phyloP scores from a whole-genome alignment of 257 asterid genomes.

The Nicotiana otophora region DNA sequence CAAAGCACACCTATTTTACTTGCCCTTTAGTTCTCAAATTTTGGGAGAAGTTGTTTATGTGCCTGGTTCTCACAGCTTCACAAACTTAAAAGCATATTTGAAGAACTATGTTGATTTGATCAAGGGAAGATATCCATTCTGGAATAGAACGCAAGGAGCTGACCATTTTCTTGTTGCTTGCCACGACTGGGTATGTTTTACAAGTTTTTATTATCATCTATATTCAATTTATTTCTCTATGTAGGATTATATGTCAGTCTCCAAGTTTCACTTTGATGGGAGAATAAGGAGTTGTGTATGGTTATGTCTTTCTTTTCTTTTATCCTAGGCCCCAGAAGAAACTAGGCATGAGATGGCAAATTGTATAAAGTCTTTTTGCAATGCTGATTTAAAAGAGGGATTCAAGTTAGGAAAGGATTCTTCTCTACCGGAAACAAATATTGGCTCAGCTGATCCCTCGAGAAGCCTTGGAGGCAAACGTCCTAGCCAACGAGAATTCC shows the following conservation, averaged over 20 bases:
- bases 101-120: conserved; percentile 45
- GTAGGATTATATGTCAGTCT: neutral
- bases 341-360: conserved; percentile 51
- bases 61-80: conserved; percentile 51
- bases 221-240: neutral
- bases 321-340: conserved; percentile 65
- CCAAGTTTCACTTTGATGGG: neutral
- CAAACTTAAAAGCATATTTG: conserved; percentile 40
- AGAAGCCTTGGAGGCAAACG: conserved; percentile 44
- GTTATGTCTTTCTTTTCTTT: neutral
- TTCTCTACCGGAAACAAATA: conserved; percentile 56
- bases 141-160: conserved; percentile 61
- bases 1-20: conserved; percentile 61
- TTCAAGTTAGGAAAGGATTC: conserved; percentile 55
- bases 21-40: conserved; percentile 62
- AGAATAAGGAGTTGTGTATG: neutral
- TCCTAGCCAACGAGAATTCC: conserved; percentile 45
- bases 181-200: conserved; percentile 69
- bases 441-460: conserved; percentile 34
- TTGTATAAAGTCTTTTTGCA: conserved; percentile 68
- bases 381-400: conserved; percentile 55
- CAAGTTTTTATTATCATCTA: neutral
- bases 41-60: conserved; percentile 46
- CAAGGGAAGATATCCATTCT: conserved; percentile 42
- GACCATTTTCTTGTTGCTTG: conserved; percentile 84